Percentiles rank a stretch among this genome's conserved stretches.
These are phyloP conservation scores for Eucalyptus lansdowneana DNA, from an alignment of 345 rosid species.

Conservation along the genomic window DNA sequence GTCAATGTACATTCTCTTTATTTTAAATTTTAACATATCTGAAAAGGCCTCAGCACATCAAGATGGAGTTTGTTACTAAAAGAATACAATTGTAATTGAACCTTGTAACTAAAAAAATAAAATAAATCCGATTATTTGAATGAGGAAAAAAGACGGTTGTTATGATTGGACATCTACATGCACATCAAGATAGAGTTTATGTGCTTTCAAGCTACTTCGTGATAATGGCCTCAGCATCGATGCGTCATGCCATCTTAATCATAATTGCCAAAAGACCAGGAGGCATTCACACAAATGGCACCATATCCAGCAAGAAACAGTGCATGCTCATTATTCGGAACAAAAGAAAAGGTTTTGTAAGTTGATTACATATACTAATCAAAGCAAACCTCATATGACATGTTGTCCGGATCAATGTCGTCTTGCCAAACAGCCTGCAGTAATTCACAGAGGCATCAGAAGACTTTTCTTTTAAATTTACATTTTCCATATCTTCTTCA, in stretches of 20 bases:
- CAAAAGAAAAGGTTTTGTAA: not conserved
- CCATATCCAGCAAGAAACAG: not conserved
- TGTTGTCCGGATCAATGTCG: slow-evolving; percentile 48
- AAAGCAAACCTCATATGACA: slow-evolving; percentile 59
- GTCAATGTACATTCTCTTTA: not conserved
- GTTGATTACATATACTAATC: not conserved
- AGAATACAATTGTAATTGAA: not conserved
- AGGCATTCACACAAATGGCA: not conserved
- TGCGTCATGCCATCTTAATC: not conserved
- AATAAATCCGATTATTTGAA: not conserved
- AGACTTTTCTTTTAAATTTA: not conserved
- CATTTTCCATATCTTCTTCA: not conserved
- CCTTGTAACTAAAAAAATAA: not conserved
- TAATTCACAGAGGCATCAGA: not conserved
- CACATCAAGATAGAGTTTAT: not conserved
- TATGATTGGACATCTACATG: not conserved
- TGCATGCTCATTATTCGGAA: not conserved
- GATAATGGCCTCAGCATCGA: not conserved
- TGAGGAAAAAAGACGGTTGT: not conserved
- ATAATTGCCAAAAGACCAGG: not conserved
- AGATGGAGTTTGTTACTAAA: too few relatives aligned
- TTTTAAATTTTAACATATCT: not conserved
- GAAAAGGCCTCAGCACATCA: not conserved
- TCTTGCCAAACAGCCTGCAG: slow-evolving; percentile 58
- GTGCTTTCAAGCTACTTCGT: not conserved